phyloP scores from a whole-genome alignment of 2,329 filamentous ascomycete species.

The Juglanconis oblonga region DNA sequence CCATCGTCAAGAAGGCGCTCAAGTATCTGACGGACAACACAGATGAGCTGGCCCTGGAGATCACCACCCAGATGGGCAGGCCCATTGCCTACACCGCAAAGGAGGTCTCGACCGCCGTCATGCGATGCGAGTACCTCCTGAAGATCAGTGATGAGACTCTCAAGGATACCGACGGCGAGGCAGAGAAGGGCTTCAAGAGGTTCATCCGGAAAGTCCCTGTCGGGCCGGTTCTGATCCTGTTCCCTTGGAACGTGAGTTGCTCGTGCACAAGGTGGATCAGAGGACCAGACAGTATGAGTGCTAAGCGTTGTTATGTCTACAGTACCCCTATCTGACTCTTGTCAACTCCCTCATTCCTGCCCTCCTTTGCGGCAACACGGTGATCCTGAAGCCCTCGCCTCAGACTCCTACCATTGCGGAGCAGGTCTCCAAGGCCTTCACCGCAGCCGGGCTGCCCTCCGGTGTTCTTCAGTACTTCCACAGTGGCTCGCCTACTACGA shows the following conservation, averaged over 20 bases:
- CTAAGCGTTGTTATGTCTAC: constrained; percentile 1
- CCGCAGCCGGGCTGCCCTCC: constrained; percentile 74
- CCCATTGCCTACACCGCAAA: constrained; percentile 83
- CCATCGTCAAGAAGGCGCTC: constrained; percentile 77
- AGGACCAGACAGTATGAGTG: neutral
- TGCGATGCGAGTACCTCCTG: constrained; percentile 80
- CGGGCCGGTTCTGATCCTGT: constrained; percentile 83
- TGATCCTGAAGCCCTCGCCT: constrained; percentile 91
- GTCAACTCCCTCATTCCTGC: constrained; percentile 91
- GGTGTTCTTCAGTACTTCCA: constrained; percentile 93
- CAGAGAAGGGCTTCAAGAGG: constrained; percentile 83
- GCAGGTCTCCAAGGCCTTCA: constrained; percentile 73
- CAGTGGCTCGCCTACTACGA: constrained; percentile 71
- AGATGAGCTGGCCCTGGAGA: constrained; percentile 77
- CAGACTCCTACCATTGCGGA: constrained; percentile 93
- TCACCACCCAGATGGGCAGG: constrained; percentile 93
- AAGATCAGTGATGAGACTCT: constrained; percentile 78
- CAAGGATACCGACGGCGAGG: constrained; percentile 76
- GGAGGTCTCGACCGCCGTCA: constrained; percentile 82
- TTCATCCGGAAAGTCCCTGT: constrained; percentile 87
- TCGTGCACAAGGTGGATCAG: neutral
- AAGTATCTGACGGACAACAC: constrained; percentile 66
- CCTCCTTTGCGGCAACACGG: constrained; percentile 83
- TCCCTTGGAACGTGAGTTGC: constrained; percentile 86
- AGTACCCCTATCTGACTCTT: constrained; percentile 94